Evolutionary conservation across 1,139 yeast genomes (phyloP).

Genomic region (Nakaseomyces kungkrabaensis): DNA sequence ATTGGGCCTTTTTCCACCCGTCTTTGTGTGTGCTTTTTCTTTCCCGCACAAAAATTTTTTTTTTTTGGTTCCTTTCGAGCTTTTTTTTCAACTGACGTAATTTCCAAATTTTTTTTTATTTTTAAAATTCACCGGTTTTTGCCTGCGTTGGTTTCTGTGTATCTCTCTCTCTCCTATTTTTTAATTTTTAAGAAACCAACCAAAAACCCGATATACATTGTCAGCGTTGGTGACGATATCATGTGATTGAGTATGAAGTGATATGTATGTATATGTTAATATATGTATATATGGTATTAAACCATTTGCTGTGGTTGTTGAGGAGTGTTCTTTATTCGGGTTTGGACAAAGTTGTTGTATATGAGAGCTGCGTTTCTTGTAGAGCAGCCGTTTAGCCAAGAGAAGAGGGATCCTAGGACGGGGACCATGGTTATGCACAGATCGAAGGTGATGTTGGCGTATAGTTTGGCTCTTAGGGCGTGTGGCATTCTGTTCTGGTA

Average conservation of each 20-base stretch:
- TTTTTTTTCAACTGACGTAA: background rate
- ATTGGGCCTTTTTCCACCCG: too few relatives aligned
- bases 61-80: too few relatives aligned
- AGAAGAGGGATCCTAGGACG: slow-evolving; percentile 58
- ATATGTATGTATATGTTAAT: too few relatives aligned
- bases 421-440: slow-evolving; percentile 70
- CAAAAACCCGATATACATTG: too few relatives aligned
- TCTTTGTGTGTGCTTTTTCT: too few relatives aligned
- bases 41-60: too few relatives aligned
- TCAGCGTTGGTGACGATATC: too few relatives aligned
- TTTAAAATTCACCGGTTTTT: too few relatives aligned
- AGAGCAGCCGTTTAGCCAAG: slow-evolving; percentile 81
- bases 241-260: too few relatives aligned
- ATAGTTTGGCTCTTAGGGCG: slow-evolving; percentile 53
- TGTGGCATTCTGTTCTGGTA: slow-evolving; percentile 46
- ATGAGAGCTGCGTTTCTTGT: slow-evolving; percentile 78
- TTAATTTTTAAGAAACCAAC: too few relatives aligned
- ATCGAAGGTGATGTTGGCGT: slow-evolving; percentile 65
- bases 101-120: background rate
- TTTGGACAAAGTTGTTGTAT: slow-evolving; percentile 32
- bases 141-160: too few relatives aligned
- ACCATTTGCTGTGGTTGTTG: background rate
- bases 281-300: background rate
- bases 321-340: background rate
- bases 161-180: too few relatives aligned